A percentile compares a stretch with the other conserved stretches of the same genome.
These are phyloP conservation scores for Globisporangium heterothallicum DNA, from an alignment of 352 stramenopile species.

Conservation along the genomic window DNA sequence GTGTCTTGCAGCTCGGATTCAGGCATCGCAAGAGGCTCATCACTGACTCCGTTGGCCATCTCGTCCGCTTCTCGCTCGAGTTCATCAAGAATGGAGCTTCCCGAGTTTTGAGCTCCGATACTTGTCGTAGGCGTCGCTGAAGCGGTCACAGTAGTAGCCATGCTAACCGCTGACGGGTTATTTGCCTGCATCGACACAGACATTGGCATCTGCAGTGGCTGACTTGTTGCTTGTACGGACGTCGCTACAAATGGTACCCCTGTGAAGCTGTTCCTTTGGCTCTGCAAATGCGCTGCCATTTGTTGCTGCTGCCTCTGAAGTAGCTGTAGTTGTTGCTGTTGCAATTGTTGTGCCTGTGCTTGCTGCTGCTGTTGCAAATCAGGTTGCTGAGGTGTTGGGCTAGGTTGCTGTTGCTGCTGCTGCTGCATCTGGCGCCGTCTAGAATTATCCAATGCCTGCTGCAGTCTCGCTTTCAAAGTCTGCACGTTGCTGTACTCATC, in stretches of 20 bases:
- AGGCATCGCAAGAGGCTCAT: slow-evolving; percentile 79
- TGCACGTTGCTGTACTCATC: slow-evolving; percentile 87
- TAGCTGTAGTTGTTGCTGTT: slow-evolving; percentile 55
- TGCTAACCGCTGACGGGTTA: slow-evolving; percentile 10
- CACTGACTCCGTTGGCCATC: slow-evolving; percentile 79
- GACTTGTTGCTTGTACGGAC: slow-evolving; percentile 21
- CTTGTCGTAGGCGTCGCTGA: slow-evolving; percentile 13
- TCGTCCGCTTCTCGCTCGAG: slow-evolving; percentile 81
- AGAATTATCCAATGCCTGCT: slow-evolving; percentile 84
- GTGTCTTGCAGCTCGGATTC: slow-evolving; percentile 64
- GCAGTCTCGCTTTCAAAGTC: slow-evolving; percentile 74
- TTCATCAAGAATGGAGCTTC: slow-evolving; percentile 82
- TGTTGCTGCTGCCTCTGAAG: slow-evolving; percentile 65
- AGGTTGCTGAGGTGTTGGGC: slow-evolving; percentile 21
- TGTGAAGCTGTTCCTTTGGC: slow-evolving; percentile 54
- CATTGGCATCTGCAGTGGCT: slow-evolving; percentile 56
- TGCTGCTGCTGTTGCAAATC: slow-evolving; percentile 26
- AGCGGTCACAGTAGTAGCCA: slow-evolving; percentile 17
- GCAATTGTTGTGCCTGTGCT: slow-evolving; percentile 16
- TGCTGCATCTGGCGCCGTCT: slow-evolving; percentile 65
- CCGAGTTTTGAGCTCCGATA: slow-evolving; percentile 19
- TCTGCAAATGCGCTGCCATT: slow-evolving; percentile 69
- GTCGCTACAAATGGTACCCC: slow-evolving; percentile 51
- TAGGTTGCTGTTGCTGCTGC: slow-evolving; percentile 40
- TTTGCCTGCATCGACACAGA: slow-evolving; percentile 28